Percentiles rank a stretch among this genome's conserved stretches.
These are phyloP conservation scores for Hibiscus mutabilis DNA, from an alignment of 345 rosid genomes.

Conservation along the genomic window DNA sequence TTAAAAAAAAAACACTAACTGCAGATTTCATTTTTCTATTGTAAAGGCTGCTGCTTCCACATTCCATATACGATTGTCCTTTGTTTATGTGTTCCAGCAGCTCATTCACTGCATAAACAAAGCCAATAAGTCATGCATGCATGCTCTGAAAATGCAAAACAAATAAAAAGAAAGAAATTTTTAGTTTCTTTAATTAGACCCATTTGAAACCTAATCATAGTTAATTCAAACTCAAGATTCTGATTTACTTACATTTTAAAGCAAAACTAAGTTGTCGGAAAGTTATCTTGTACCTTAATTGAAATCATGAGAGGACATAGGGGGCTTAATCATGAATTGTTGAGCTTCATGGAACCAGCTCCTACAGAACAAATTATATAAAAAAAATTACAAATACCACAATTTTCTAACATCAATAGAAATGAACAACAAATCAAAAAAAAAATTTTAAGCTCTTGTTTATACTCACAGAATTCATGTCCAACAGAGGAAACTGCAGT, in stretches of 20 bases:
- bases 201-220: background rate
- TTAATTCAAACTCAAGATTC: background rate
- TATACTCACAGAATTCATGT: slow-evolving; percentile 14
- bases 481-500: slow-evolving; percentile 14
- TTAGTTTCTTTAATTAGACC: too few relatives aligned
- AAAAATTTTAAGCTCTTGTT: background rate
- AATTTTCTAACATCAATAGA: background rate
- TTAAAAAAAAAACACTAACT: background rate
- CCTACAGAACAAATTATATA: background rate
- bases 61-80: background rate
- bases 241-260: background rate
- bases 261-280: background rate
- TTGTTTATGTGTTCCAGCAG: too few relatives aligned
- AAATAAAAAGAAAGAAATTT: too few relatives aligned
- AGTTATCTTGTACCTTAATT: slow-evolving; percentile 4
- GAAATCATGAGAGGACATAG: slow-evolving; percentile 2
- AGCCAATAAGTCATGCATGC: background rate
- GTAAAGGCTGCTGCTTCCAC: background rate
- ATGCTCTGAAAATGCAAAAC: background rate
- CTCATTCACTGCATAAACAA: background rate
- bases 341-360: background rate
- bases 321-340: background rate
- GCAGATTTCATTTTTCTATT: background rate
- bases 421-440: background rate
- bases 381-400: background rate